Evolutionary conservation across 2,329 filamentous ascomycete species (phyloP).

Genomic region (Exophiala sideris): DNA sequence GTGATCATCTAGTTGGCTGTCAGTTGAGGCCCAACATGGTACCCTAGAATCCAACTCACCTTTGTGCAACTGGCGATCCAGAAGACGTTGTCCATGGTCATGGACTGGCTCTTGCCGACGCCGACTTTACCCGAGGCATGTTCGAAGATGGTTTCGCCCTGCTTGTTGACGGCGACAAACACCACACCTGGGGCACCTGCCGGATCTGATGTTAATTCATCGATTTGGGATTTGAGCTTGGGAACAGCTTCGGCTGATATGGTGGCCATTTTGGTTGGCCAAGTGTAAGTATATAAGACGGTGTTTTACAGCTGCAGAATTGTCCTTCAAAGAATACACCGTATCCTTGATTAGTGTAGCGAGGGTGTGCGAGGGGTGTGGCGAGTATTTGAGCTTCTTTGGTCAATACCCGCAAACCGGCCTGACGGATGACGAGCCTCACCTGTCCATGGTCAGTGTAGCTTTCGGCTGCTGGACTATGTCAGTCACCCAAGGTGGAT

Average conservation of each 20-base stretch:
- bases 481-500: too few relatives aligned
- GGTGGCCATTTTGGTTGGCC: constrained; percentile 23
- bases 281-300: not conserved
- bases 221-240: constrained; percentile 26
- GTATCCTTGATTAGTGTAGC: too few relatives aligned
- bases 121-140: constrained; percentile 31
- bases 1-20: constrained; percentile 42
- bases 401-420: too few relatives aligned
- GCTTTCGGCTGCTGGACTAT: too few relatives aligned
- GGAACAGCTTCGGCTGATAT: constrained; percentile 20
- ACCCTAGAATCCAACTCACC: too few relatives aligned
- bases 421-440: too few relatives aligned
- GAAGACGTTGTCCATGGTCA: constrained; percentile 32
- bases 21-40: too few relatives aligned
- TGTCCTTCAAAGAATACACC: too few relatives aligned
- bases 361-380: too few relatives aligned
- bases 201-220: constrained; percentile 22
- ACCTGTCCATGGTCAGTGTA: too few relatives aligned
- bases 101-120: constrained; percentile 21
- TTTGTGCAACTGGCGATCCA: constrained; percentile 60
- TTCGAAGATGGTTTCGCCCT: constrained; percentile 30
- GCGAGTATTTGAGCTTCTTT: too few relatives aligned
- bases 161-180: constrained; percentile 29
- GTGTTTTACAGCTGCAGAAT: too few relatives aligned
- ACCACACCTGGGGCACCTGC: constrained; percentile 27